These are phyloP conservation scores for Candida insectalens DNA, from an alignment of 805 yeast genomes.

Conservation along the genomic window DNA sequence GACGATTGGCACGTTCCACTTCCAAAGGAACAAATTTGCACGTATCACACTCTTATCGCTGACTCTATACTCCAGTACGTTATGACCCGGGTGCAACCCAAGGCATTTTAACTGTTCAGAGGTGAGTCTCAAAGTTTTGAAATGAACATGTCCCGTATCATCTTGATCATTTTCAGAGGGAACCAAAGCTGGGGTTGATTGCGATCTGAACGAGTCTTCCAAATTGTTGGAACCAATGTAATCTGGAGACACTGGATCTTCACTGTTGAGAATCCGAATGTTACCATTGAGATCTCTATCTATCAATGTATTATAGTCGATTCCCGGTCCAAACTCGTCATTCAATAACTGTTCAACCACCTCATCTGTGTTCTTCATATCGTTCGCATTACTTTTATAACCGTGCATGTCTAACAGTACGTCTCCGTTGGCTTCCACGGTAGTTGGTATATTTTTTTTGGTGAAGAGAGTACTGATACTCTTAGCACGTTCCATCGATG, in stretches of 20 bases:
- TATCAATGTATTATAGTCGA: slow-evolving; percentile 35
- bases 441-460: slow-evolving; percentile 75
- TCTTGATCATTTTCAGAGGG: slow-evolving; percentile 6
- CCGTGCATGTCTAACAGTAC: slow-evolving; percentile 91
- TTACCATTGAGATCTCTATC: slow-evolving; percentile 60
- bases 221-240: slow-evolving; percentile 1
- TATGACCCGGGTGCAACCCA: slow-evolving; percentile 68
- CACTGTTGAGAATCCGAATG: slow-evolving; percentile 37
- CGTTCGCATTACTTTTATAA: slow-evolving; percentile 77
- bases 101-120: slow-evolving; percentile 78
- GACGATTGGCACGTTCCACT: slow-evolving; percentile 75
- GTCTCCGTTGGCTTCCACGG: slow-evolving; percentile 82
- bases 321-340: slow-evolving; percentile 60
- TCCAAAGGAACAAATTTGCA: slow-evolving; percentile 78
- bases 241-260: background rate
- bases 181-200: slow-evolving; percentile 1
- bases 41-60: slow-evolving; percentile 66
- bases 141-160: slow-evolving; percentile 30
- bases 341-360: slow-evolving; percentile 60
- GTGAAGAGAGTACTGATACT: slow-evolving; percentile 57
- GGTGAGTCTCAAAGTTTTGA: slow-evolving; percentile 82
- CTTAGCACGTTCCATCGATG: slow-evolving; percentile 42
- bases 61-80: slow-evolving; percentile 69
- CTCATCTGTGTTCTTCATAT: slow-evolving; percentile 67
- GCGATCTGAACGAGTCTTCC: slow-evolving; percentile 8